Evolutionary conservation across 1,139 yeast genomes (phyloP).

Genomic region (Pichia sp.): DNA sequence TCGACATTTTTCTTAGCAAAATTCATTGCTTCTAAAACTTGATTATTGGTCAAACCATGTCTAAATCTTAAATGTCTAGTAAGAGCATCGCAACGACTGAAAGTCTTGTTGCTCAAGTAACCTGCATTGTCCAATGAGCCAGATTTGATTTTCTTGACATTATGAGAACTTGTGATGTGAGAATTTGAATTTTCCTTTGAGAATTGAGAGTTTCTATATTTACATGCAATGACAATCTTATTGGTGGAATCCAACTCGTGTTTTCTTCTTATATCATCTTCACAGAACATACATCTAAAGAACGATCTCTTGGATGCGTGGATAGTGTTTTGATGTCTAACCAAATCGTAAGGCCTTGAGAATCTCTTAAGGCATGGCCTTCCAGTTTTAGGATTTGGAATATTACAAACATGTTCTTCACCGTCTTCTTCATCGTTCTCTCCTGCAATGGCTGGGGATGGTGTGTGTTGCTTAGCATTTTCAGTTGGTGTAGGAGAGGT

Average conservation of each 20-base stretch:
- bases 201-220: slow-evolving; percentile 27
- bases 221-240: slow-evolving; percentile 26
- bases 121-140: slow-evolving; percentile 48
- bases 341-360: slow-evolving; percentile 91
- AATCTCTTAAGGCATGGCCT: slow-evolving; percentile 76
- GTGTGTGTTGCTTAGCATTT: slow-evolving; percentile 16
- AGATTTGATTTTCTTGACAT: slow-evolving; percentile 44
- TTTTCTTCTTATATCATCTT: slow-evolving; percentile 46
- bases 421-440: slow-evolving; percentile 16
- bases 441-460: background rate
- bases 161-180: slow-evolving; percentile 30
- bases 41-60: slow-evolving; percentile 69
- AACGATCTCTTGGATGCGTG: slow-evolving; percentile 87
- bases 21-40: slow-evolving; percentile 67
- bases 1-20: slow-evolving; percentile 78
- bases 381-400: slow-evolving; percentile 60
- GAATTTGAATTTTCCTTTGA: slow-evolving; percentile 33
- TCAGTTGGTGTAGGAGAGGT: slow-evolving; percentile 13
- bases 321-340: slow-evolving; percentile 94
- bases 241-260: slow-evolving; percentile 27
- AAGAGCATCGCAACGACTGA: slow-evolving; percentile 91
- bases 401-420: slow-evolving; percentile 52
- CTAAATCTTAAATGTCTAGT: slow-evolving; percentile 91
- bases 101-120: slow-evolving; percentile 67
- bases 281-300: slow-evolving; percentile 85